Evolutionary conservation across 768 basidiomycete genomes (phyloP), one percentile per base, ranked within the genome.

Genomic region (Phaeotremella skinneri): DNA sequence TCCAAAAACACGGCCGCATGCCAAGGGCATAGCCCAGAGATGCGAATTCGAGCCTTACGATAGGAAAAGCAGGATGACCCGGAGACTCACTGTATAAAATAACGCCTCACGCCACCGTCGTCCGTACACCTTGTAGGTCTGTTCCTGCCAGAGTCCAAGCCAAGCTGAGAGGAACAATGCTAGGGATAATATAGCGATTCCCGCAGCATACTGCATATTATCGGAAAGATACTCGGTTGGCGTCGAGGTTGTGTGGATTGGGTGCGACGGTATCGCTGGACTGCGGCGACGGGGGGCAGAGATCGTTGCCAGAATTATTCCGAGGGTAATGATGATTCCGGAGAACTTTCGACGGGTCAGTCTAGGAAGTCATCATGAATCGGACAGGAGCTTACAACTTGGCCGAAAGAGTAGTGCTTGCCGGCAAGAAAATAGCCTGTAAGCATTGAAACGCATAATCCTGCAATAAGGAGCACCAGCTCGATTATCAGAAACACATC

Each of bases 71-170:
- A n/a, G n/a, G 42, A 37, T 11, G n/a, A 16, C 23, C 21, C 14
- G 14, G 13, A 32, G 21, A 61, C 82, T 48, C 70, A 90, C 89
- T 30, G 86, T 88, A 73, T 91, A 92, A 70, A 92, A 91, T 2
- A 91, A 81, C 2, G 85, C 86, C 75, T 91, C 90, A 66, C 82
- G 84, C 90, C 90, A 92, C 41, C 68, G 84, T 0, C 86, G 85
- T 0, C 89, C 89, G 64, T 89, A 89, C 43, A 77, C 80, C 54
- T 76, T 80, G 73, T 88, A 92, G 6, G 88, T 90, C 54, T 79
- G 80, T 72, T 91, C 89, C 80, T 91, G 89, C 34, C 88, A 78
- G 25, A 87, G 70, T 1, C 90, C 90, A 42, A 89, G 81, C 4
- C 84, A 74, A 0, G 85, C 87, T 0, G 85, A 85, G 52, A 88